These are phyloP conservation scores for Saccharomycopsis babjevae DNA, from an alignment of 805 yeast genomes.

Conservation along the genomic window DNA sequence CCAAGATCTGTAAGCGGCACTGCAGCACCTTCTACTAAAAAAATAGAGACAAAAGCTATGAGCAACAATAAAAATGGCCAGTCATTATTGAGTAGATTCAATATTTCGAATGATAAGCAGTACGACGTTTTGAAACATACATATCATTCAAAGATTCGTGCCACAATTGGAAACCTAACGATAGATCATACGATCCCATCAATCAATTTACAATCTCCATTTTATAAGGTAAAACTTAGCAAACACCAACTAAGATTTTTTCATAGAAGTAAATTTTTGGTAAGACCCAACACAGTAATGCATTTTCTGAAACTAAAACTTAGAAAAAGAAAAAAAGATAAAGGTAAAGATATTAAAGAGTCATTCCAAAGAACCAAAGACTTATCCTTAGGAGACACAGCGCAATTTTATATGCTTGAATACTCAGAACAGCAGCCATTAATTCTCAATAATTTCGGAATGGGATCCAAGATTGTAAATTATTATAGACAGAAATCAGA, in stretches of 20 bases:
- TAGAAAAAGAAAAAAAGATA: conserved; percentile 83
- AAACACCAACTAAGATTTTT: conserved; percentile 61
- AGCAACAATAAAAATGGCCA: background rate
- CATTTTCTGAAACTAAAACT: conserved; percentile 64
- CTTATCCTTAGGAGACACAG: conserved; percentile 75
- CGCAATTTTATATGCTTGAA: conserved; percentile 68
- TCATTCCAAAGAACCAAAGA: conserved; percentile 63
- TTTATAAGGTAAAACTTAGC: conserved; percentile 67
- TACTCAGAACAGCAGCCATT: conserved; percentile 85
- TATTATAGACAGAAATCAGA: conserved; percentile 79
- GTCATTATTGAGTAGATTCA: conserved; percentile 50
- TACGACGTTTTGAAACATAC: conserved; percentile 77
- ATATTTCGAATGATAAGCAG: conserved; percentile 79
- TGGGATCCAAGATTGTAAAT: conserved; percentile 90
- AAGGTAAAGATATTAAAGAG: conserved; percentile 71
- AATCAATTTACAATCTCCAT: conserved; percentile 76
- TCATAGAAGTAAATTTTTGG: conserved; percentile 68
- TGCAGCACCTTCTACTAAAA: conserved; percentile 43
- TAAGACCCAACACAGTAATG: conserved; percentile 69
- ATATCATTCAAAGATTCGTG: conserved; percentile 83
- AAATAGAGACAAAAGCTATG: conserved; percentile 15
- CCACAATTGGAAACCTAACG: conserved; percentile 81
- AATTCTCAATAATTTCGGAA: conserved; percentile 79
- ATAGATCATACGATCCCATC: conserved; percentile 94
- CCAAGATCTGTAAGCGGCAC: conserved; percentile 25